Base-by-base conservation (phyloP, 768 basidiomycete genomes). In the Amanita polypyramis region DNA sequence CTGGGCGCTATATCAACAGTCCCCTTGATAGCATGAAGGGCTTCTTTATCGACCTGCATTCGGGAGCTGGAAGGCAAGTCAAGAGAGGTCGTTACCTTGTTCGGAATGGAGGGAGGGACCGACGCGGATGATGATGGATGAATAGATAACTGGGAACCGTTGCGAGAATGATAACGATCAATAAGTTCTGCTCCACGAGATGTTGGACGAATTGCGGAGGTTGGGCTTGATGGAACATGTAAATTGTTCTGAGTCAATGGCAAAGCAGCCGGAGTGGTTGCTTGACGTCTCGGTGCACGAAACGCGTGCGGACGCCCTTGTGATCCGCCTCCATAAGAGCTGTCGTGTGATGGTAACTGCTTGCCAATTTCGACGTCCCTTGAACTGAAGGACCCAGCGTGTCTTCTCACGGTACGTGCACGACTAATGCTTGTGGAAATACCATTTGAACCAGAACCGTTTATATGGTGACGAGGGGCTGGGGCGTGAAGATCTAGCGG, bases 381-480 rank as follows among this genome's bases (percentile, higher is more conserved):
- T 20, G 75, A 81, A 52, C 93, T 95, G 67, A 95, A 97, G 3
- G 93, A 95, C n/a, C 93, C 93, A 4, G 88, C 93, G 61, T 95
- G 87, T 32, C 93, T 74, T 37, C 92, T 73, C 19, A 78, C 74
- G 42, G 75, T 81, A 21, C 79, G 79, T 20, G 62, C 64, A 51
- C 74, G 72, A 48, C 64, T 73, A 49, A 48, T 23, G 17, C 23
- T 55, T 34, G 43, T 49, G 8, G 32, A 41, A 38, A 56, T 61
- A 20, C 52, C 51, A 52, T 49, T 59, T 17, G 56, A 61, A 44
- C 36, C 54, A 39, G 25, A 55, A 49, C 8, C 53, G 25, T 43
- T 54, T 14, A 56, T 65, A 35, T 54, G 56, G 52, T 55, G 54
- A 21, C 64, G 61, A 14, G 65, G 61, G 20, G 65, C 65, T 40